Conservation (phyloP, 1,139 yeast species). For the Suhomyces bokatorum region DNA sequence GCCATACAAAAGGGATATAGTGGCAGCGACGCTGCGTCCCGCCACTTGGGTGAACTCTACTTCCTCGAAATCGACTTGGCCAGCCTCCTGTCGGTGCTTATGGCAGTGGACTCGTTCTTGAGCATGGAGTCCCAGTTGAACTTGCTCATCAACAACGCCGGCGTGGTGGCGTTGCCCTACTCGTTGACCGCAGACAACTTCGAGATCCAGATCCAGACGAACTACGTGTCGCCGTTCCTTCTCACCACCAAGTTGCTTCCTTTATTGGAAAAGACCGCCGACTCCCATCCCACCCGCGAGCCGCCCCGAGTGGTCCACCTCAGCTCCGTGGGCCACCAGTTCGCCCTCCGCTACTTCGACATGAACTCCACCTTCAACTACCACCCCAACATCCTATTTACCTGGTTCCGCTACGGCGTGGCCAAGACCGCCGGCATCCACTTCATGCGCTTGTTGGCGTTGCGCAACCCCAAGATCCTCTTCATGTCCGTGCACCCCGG, state of each 20-base stretch:
- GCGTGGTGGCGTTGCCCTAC: constrained; percentile 76
- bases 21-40: constrained; percentile 6
- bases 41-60: constrained; percentile 56
- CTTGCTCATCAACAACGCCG: constrained; percentile 76
- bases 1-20: constrained; percentile 3
- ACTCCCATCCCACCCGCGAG: constrained; percentile 26
- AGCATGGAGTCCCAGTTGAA: constrained; percentile 55
- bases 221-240: constrained; percentile 74
- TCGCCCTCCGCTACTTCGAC: constrained; percentile 53
- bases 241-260: constrained; percentile 65
- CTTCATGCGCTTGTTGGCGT: constrained; percentile 62
- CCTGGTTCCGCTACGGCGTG: constrained; percentile 78
- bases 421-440: constrained; percentile 84
- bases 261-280: constrained; percentile 44
- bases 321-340: constrained; percentile 68
- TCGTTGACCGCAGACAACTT: constrained; percentile 66
- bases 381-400: constrained; percentile 65
- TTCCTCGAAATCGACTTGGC: constrained; percentile 64
- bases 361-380: constrained; percentile 56
- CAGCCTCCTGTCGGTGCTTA: constrained; percentile 56
- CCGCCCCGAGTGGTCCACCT: constrained; percentile 65
- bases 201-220: constrained; percentile 80
- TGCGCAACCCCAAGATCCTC: constrained; percentile 64
- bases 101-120: constrained; percentile 53
- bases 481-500: constrained; percentile 84